Evolutionary conservation across 208 protist species (phyloP).

Genomic region (Leishmania tropica): DNA sequence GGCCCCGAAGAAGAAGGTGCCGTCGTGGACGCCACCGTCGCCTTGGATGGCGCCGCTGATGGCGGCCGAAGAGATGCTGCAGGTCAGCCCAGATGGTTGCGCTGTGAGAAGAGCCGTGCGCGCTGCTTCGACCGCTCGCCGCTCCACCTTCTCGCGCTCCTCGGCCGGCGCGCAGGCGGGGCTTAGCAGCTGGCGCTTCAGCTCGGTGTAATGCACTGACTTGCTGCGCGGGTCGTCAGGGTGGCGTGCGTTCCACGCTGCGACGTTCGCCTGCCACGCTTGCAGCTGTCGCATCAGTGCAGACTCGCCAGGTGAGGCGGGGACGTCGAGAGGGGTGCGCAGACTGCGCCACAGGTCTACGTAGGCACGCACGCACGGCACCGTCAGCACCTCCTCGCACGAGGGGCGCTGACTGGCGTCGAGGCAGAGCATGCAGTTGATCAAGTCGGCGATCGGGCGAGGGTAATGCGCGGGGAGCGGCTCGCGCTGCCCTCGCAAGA

Average conservation of each 20-base stretch:
- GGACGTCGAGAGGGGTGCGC: slow-evolving; percentile 34
- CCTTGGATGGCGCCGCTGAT: slow-evolving; percentile 1
- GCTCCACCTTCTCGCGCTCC: slow-evolving; percentile 40
- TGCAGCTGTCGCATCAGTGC: slow-evolving; percentile 40
- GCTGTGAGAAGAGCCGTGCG: slow-evolving; percentile 17
- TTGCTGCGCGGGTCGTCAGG: slow-evolving; percentile 17
- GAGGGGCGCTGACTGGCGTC: slow-evolving; percentile 56
- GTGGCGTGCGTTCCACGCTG: not conserved
- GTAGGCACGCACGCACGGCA: slow-evolving; percentile 55
- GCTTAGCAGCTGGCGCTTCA: slow-evolving; percentile 20
- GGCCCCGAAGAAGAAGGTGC: slow-evolving; percentile 32
- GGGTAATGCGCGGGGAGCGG: slow-evolving; percentile 79
- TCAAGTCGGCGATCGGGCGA: slow-evolving; percentile 41
- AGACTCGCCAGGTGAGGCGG: slow-evolving; percentile 31
- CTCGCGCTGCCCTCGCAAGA: slow-evolving; percentile 68
- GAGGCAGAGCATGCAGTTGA: slow-evolving; percentile 67
- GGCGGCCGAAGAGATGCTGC: slow-evolving; percentile 17
- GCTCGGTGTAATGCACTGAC: slow-evolving; percentile 35
- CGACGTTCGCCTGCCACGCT: slow-evolving; percentile 27
- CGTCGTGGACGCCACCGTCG: slow-evolving; percentile 13
- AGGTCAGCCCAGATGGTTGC: slow-evolving; percentile 7
- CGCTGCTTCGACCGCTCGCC: slow-evolving; percentile 15
- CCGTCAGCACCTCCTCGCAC: slow-evolving; percentile 68
- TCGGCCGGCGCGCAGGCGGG: slow-evolving; percentile 49
- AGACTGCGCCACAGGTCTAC: slow-evolving; percentile 37